Evolutionary conservation across 768 basidiomycete species (phyloP), one percentile per base, ranked within the genome.

Genomic region (Suillus ampliporus): DNA sequence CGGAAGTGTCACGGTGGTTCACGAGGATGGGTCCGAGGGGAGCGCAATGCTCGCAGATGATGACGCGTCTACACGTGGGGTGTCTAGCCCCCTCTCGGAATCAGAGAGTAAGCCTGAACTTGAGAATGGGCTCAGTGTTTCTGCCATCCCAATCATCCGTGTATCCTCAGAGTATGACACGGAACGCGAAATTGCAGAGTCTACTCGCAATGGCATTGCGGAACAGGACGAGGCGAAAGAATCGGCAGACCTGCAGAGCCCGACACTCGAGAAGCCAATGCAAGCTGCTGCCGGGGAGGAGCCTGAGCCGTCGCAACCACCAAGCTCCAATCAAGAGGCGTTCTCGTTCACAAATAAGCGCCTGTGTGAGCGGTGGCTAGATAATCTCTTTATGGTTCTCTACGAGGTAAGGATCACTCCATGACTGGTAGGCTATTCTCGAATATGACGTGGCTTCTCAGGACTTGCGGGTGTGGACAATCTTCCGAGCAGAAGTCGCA

Each of bases 391-490:
- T 80, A 98, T 97, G 95, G 95, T 98, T 4, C 80, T 99, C 5
- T 98, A 98, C 72, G 96, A 99, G 86, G 95, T 92, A 56, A 41
- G 83, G 75, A 5, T 17, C 21, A 4, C 5, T 28, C 21, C 41
- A 14, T n/a, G 17, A 3, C 9, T 4, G 2, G 10, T 44, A 8
- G 5, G 21, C 26, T 26, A 35, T 57, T 26, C 35, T 19, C 53
- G 61, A 35, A 60, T 17, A n/a, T 13, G 34, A 17, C 15, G 46
- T 26, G n/a, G 21, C 11, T 43, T 35, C 5, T 15, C 65, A 96
- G 94, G 97, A 99, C 74, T 82, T 99, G 43, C 88, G 97, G 17
- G 92, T 99, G 5, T 99, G 97, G 91, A 99, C 97, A 1, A 99
- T 99, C 70, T 99, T 97, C 87, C 86, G 97, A 26, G 97, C 97